Conservation (phyloP, 345 rosid species). For the Erysimum cheiranthoides region DNA sequence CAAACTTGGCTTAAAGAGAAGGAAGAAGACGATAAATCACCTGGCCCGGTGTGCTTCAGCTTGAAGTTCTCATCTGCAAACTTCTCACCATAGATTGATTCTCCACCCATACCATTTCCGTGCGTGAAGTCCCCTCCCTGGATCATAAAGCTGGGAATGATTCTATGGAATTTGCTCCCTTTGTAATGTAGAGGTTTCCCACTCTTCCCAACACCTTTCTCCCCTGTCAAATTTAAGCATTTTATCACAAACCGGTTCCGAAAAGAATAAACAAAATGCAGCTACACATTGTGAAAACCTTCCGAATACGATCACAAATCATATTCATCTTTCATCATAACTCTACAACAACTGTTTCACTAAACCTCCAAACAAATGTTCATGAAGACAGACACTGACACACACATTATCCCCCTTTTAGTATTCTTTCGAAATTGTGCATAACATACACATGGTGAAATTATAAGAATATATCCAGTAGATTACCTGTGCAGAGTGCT, state of each 20-base stretch:
- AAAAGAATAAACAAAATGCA: not conserved
- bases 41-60: slow-evolving; percentile 96
- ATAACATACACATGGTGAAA: not conserved
- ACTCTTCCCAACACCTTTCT: slow-evolving; percentile 87
- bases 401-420: not conserved
- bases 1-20: slow-evolving; percentile 1
- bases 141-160: slow-evolving; percentile 95
- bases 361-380: slow-evolving; percentile 13
- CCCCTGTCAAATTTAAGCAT: slow-evolving; percentile 54
- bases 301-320: not conserved
- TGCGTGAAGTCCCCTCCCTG: slow-evolving; percentile 98
- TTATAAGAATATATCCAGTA: slow-evolving; percentile 1
- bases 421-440: not conserved
- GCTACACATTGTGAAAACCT: slow-evolving; percentile 13
- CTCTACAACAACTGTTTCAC: not conserved
- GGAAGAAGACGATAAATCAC: slow-evolving; percentile 38
- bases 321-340: not conserved
- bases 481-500: slow-evolving; percentile 90
- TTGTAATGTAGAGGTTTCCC: slow-evolving; percentile 90
- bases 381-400: not conserved
- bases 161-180: slow-evolving; percentile 86
- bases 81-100: slow-evolving; percentile 94
- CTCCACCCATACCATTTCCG: slow-evolving; percentile 97
- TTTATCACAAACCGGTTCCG: not conserved
- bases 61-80: slow-evolving; percentile 95